These are phyloP conservation scores for Amaranthus hypochondriacus DNA, from an alignment of 148 eudicot species.

Conservation along the genomic window DNA sequence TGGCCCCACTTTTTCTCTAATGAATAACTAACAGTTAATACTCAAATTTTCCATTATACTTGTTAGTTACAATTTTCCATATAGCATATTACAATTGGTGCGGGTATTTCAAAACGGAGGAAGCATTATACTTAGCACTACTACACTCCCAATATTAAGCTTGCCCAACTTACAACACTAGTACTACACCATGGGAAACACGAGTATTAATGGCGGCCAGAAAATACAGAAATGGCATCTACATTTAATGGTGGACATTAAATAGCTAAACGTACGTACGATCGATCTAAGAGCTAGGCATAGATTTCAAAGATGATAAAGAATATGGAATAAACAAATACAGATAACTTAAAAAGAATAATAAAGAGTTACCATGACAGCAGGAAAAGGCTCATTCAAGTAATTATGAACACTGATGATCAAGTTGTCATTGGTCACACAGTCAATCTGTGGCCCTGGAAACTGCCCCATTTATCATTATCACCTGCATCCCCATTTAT, in stretches of 20 bases:
- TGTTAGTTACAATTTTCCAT: too few species aligned
- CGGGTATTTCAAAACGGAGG: too few species aligned
- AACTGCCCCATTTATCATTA: constrained; percentile 98
- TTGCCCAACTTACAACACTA: too few species aligned
- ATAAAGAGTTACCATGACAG: constrained; percentile 63
- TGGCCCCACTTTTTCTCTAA: too few species aligned
- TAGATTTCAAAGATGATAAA: not conserved
- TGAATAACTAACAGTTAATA: too few species aligned
- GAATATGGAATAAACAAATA: constrained; percentile 7
- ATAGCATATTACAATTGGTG: too few species aligned
- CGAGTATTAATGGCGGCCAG: not conserved
- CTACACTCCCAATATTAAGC: too few species aligned
- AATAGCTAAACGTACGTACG: too few species aligned
- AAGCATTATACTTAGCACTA: too few species aligned
- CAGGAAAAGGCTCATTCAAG: constrained; percentile 88
- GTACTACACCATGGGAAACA: not conserved
- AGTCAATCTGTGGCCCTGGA: constrained; percentile 92
- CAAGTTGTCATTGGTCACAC: constrained; percentile 93
- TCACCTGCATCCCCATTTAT: constrained; percentile 47
- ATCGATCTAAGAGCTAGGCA: not conserved
- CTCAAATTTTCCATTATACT: too few species aligned
- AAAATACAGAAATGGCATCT: not conserved
- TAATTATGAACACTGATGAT: constrained; percentile 79
- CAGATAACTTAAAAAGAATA: not conserved
- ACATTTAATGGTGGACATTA: constrained; percentile 11